phyloP scores from a whole-genome alignment of 768 basidiomycete species.

The Russula sp. region DNA sequence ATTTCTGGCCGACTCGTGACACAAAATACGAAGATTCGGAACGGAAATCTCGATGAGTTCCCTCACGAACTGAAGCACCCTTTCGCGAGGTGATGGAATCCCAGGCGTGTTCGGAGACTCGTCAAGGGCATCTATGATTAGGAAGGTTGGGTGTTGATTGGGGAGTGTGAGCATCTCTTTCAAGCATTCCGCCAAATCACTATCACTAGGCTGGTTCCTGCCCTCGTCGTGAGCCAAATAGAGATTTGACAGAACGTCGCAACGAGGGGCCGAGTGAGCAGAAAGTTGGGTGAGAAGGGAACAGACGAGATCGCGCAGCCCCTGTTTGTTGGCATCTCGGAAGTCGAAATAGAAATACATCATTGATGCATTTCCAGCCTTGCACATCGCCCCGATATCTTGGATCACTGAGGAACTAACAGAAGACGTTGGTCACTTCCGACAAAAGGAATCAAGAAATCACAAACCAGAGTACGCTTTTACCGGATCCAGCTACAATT shows the following conservation, averaged over 20 bases:
- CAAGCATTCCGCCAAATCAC: not conserved
- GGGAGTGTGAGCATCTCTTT: not conserved
- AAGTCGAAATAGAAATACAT: not conserved
- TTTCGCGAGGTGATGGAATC: not conserved
- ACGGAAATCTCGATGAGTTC: not conserved
- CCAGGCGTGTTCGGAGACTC: not conserved
- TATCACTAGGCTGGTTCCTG: not conserved
- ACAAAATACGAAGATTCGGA: constrained; percentile 3
- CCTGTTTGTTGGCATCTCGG: not conserved
- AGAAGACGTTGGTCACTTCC: not conserved
- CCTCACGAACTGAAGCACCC: not conserved
- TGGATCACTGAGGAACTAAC: not conserved
- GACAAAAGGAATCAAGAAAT: too few species aligned
- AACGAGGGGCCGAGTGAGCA: not conserved
- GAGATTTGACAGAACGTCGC: not conserved
- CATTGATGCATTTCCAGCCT: not conserved
- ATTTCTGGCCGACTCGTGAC: not conserved
- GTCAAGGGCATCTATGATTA: constrained; percentile 6
- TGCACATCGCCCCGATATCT: not conserved
- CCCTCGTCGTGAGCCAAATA: not conserved
- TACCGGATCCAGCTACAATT: not conserved
- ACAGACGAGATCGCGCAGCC: not conserved
- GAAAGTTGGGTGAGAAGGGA: not conserved
- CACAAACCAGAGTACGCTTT: not conserved
- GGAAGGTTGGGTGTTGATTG: not conserved